Base-by-base conservation (phyloP, 2,329 filamentous ascomycete genomes). In the Exophiala sp. region DNA sequence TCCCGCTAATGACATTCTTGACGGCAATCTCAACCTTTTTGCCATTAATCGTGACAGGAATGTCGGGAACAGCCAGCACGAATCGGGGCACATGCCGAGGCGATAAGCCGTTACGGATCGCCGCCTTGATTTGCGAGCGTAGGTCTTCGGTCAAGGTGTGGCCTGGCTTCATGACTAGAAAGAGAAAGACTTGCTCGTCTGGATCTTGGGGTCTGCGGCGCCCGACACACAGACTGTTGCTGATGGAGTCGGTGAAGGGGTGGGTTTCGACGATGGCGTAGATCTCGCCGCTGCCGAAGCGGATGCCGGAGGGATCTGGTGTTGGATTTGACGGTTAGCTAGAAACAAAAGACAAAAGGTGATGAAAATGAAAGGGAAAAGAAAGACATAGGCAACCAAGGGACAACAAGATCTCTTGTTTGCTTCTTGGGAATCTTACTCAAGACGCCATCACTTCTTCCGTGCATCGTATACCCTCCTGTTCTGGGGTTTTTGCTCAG, bases 211-310 rank as follows among this genome's bases (percentile, higher is more conserved):
- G 14, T 27, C 50, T 43, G 18, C 52, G 46, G 11, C 49, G 48
- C n/a, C 53, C 48, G 3, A 52, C 50, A 18, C 50, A 53, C 2
- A 58, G 34, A 3, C 43, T 48, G 40, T 27, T 42, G 19, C 24
- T 18, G 40, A 54, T 45, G 5, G 5, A 40, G 27, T 21, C 19
- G n/a, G 39, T 37, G 27, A 43, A 49, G 4, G 43, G 43, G 1
- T 30, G 24, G 13, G 41, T 44, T 42, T 53, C 84, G 2, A 90
- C 66, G 1, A 90, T 83, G 10, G 76, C 77, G 65, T 93, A 94
- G 27, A 93, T 85, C 65, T 93, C 88, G 0, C 85, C 82, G 3
- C 81, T 85, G 0, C 87, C 88, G 61, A 93, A 94, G 0, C 87
- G 76, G 9, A 93, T 81, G 0, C 87, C 87, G 5, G 78, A 82